Percentiles rank a stretch among this genome's conserved stretches.
Conservation (phyloP, 192 early-diverging fungal species). For the Gamsiella multidivaricata region DNA sequence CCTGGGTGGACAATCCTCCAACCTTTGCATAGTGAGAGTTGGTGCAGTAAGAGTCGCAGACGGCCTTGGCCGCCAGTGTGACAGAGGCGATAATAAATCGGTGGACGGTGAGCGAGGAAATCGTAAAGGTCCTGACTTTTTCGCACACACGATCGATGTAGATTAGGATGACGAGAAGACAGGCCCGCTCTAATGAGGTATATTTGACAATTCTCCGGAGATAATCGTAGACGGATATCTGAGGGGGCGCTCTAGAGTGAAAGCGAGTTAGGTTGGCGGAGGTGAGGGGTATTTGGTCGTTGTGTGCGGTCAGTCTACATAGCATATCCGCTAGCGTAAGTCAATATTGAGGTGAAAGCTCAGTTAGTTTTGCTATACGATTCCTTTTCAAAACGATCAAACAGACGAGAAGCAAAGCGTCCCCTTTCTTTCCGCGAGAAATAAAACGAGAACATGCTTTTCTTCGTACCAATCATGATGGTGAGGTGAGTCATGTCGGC, state of each 20-base stretch:
- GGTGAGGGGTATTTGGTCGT: constrained; percentile 70
- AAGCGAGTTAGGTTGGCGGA: constrained; percentile 87
- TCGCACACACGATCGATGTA: constrained; percentile 94
- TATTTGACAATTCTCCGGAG: constrained; percentile 91
- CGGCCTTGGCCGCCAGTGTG: constrained; percentile 85
- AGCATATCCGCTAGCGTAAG: constrained; percentile 67
- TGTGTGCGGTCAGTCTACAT: constrained; percentile 65
- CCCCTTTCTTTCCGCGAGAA: no score
- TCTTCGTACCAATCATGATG: constrained; percentile 60
- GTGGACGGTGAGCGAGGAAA: constrained; percentile 93
- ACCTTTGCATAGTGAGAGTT: constrained; percentile 96
- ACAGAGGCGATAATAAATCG: constrained; percentile 93
- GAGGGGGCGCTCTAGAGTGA: constrained; percentile 91
- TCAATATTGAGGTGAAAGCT: constrained; percentile 8
- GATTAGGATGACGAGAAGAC: constrained; percentile 88
- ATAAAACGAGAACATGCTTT: not conserved
- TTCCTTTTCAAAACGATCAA: no score
- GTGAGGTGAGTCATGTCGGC: constrained; percentile 61
- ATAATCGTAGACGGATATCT: constrained; percentile 90
- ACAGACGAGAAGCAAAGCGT: no score
- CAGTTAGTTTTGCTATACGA: not conserved
- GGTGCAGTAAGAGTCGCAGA: constrained; percentile 95
- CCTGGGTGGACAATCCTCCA: constrained; percentile 92
- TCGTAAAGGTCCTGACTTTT: constrained; percentile 80
- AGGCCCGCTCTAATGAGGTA: constrained; percentile 88